Base-by-base conservation (phyloP, 225 moss, liverwort and hornwort species). In the Rhytidiadelphus loreus region DNA sequence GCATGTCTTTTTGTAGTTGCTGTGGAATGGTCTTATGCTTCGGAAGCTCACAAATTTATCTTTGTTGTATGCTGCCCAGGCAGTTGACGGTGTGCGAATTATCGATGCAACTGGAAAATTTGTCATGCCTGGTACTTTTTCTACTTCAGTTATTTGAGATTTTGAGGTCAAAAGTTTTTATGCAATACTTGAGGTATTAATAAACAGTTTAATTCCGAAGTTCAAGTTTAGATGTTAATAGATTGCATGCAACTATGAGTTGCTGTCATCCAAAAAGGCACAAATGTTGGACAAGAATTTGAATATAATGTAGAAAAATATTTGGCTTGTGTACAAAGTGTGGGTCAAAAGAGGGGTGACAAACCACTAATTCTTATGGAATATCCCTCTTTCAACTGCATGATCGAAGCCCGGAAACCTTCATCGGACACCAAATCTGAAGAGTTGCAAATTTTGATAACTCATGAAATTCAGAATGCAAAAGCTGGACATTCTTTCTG, bases 91-190 rank as follows among this genome's bases (percentile, higher is more conserved):
- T 84, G 92, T 92, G 39, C 92, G 89, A 84, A 72, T 85, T 66
- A 89, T 93, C 41, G 93, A 93, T 87, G 93, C 93, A 89, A 92
- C 88, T 60, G 93, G 93, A 16, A 93, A 92, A 91, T 89, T 88
- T 77, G 93, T 94, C 86, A 93, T 94, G 93, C 94, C 94, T 90
- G 94, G 94, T 94, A 86, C 62, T 46, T 63, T 68, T 56, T 64
- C 60, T 63, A 64, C n/a, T 74, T 66, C 53, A 50, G 71, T 50
- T 62, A 6, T 33, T 28, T 84, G 32, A 77, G 57, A 44, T 71
- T 48, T 60, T 60, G 74, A 59, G 58, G 18, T 59, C 35, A 48
- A 74, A 26, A 21, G 30, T 19, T 21, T 63, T 62, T 24, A 29
- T 62, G 16, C 39, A 30, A 23, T 28, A 23, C 30, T 86, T 15